Conservation (phyloP, 2,329 filamentous ascomycete genomes). For the Exophiala bonariae region DNA sequence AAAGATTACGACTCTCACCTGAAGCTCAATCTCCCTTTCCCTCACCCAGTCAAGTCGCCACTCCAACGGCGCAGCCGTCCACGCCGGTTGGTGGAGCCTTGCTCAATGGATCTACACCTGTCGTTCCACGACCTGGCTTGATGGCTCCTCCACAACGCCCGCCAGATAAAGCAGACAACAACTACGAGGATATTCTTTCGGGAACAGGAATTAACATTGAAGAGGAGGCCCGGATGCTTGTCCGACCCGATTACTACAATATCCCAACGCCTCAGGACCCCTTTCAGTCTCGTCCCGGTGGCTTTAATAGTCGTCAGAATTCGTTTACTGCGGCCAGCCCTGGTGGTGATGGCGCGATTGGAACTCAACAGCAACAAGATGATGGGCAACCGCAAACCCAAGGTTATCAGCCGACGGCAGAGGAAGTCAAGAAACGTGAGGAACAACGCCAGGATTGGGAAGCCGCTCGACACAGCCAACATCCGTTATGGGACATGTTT, state of each 20-base stretch:
- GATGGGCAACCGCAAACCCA: slow-evolving; percentile 9
- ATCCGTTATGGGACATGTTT: slow-evolving; percentile 74
- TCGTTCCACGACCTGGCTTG: slow-evolving; percentile 42
- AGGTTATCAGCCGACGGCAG: slow-evolving; percentile 38
- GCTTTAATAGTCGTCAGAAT: slow-evolving; percentile 17
- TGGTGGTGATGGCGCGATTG: slow-evolving; percentile 5
- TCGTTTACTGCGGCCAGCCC: slow-evolving; percentile 11
- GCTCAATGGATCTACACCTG: slow-evolving; percentile 57
- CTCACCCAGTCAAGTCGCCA: slow-evolving; percentile 37
- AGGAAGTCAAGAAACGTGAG: slow-evolving; percentile 66
- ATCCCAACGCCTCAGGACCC: slow-evolving; percentile 12
- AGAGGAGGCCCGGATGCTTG: slow-evolving; percentile 22
- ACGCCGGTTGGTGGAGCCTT: slow-evolving; percentile 33
- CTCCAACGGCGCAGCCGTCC: slow-evolving; percentile 26
- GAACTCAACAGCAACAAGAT: slow-evolving; percentile 5
- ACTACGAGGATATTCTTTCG: slow-evolving; percentile 23
- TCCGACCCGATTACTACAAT: slow-evolving; percentile 21
- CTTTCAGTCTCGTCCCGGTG: slow-evolving; percentile 6
- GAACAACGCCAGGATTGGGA: slow-evolving; percentile 64
- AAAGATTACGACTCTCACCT: slow-evolving; percentile 71
- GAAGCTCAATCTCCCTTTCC: slow-evolving; percentile 64
- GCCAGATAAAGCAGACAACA: slow-evolving; percentile 29
- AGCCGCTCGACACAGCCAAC: slow-evolving; percentile 61
- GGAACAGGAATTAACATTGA: slow-evolving; percentile 27
- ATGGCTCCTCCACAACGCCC: slow-evolving; percentile 67